Evolutionary conservation across 1,284 basidiomycete species (phyloP).

Genomic region (Tilletia caries): DNA sequence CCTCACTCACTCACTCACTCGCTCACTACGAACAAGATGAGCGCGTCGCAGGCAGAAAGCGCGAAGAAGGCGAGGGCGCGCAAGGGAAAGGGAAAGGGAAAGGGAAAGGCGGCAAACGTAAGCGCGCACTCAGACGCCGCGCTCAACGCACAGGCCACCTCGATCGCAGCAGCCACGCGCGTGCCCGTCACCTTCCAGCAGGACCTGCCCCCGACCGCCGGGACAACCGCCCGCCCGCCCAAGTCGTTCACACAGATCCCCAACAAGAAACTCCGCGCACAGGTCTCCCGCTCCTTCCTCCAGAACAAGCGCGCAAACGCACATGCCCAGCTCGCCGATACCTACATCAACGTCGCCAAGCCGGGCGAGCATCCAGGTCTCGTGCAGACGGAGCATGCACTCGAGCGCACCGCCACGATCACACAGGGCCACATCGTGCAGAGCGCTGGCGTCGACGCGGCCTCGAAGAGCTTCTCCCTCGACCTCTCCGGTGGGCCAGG

Average conservation of each 20-base stretch:
- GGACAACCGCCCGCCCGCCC: slow-evolving; percentile 38
- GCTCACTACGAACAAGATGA: not conserved
- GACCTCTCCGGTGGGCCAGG: slow-evolving; percentile 66
- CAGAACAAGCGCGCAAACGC: slow-evolving; percentile 41
- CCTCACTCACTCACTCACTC: not conserved
- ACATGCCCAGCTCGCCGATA: slow-evolving; percentile 45
- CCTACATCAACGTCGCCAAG: slow-evolving; percentile 41
- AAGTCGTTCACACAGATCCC: slow-evolving; percentile 37
- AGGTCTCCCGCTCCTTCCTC: slow-evolving; percentile 42
- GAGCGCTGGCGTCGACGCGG: slow-evolving; percentile 70
- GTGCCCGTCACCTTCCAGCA: slow-evolving; percentile 44
- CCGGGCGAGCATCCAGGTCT: slow-evolving; percentile 62
- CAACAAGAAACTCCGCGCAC: slow-evolving; percentile 51
- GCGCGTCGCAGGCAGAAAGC: not conserved
- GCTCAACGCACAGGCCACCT: slow-evolving; percentile 37
- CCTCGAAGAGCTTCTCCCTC: slow-evolving; percentile 73
- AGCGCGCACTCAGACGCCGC: slow-evolving; percentile 17
- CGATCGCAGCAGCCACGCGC: slow-evolving; percentile 41
- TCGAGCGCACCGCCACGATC: slow-evolving; percentile 86
- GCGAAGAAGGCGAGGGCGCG: slow-evolving; percentile 1
- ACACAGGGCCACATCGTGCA: slow-evolving; percentile 73
- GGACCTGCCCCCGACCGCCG: slow-evolving; percentile 28
- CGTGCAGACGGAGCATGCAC: slow-evolving; percentile 69
- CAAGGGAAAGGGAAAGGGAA: slow-evolving; percentile 8
- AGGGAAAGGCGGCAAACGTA: not conserved